Evolutionary conservation across 2,329 filamentous ascomycete species (phyloP), one percentile per base, ranked within the genome.

Genomic region (Fusarium longipes): DNA sequence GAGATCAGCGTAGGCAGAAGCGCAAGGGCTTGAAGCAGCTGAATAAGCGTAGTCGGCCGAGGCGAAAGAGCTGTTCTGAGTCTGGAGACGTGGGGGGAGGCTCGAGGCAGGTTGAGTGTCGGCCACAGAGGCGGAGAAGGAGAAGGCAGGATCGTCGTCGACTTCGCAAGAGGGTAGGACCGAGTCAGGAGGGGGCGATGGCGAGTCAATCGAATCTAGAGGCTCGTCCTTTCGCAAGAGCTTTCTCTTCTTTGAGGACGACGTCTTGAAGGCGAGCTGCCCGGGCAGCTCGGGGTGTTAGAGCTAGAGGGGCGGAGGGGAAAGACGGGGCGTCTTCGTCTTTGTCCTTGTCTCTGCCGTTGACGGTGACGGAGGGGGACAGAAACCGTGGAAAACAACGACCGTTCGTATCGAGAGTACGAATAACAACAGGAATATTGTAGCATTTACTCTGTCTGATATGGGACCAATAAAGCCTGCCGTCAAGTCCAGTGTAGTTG

Each of bases 191-290:
- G 77, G 78, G 22, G 75, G 77, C 42, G 77, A 78, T n/a, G 75
- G 71, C 58, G 77, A 76, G 66, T 77, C 74, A 65, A 74, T 68
- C 51, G 73, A 76, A 71, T 77, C 77, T 65, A 78, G 74, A 42
- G 55, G 38, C 63, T 77, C 75, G 76, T 84, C 81, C 75, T 78
- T 76, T 70, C 82, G 84, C 75, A 80, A 82, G 74, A 90, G 85
- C 85, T 87, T 90, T 84, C 87, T 85, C 87, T 90, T 90, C 87
- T 90, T 90, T 85, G 82, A 84, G 82, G 87, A 89, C 87, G 87
- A 89, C 88, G 88, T 90, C 80, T 85, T 90, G 88, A 86, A 83
- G 78, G 84, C 81, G 88, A 90, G 88, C 88, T 89, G 87, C 87
- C 77, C 77, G 72, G 74, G 86, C 86, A 88, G 86, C 86, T 88